Percentiles rank a stretch among this genome's conserved stretches.
Conservation (phyloP, 352 stramenopile genomes). For the Pythium vanterpoolii region DNA sequence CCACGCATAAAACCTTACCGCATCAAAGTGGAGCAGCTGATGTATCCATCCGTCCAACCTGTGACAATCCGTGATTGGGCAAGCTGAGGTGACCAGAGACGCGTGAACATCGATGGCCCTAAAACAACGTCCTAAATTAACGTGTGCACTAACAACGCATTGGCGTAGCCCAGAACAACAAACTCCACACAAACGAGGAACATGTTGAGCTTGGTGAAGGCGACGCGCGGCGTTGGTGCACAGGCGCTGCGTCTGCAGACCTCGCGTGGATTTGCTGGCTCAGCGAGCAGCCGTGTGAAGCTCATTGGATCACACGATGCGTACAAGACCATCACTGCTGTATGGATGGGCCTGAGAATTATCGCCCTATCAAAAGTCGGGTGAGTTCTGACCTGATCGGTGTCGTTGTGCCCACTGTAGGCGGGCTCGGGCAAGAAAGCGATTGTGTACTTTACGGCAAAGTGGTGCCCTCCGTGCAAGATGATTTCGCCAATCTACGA, state of each 20-base stretch:
- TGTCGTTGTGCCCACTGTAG: constrained; percentile 27
- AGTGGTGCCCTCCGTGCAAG: constrained; percentile 91
- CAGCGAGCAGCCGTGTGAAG: constrained; percentile 59
- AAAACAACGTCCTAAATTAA: constrained; percentile 14
- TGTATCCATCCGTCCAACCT: constrained; percentile 12
- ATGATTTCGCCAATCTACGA: constrained; percentile 88
- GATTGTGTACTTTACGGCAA: constrained; percentile 89
- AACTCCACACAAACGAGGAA: too few relatives aligned
- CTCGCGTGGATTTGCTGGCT: constrained; percentile 33
- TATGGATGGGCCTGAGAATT: constrained; percentile 22
- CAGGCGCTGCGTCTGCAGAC: constrained; percentile 25
- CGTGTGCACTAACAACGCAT: not conserved
- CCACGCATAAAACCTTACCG: constrained; percentile 9
- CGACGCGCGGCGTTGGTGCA: constrained; percentile 23
- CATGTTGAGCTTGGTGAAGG: constrained; percentile 31
- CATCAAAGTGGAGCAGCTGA: constrained; percentile 3
- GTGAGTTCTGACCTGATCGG: not conserved
- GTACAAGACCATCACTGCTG: constrained; percentile 66
- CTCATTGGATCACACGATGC: constrained; percentile 70
- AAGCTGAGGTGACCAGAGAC: constrained; percentile 4
- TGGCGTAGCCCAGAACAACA: too few relatives aligned
- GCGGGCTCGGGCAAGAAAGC: constrained; percentile 59
- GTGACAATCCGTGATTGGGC: constrained; percentile 4
- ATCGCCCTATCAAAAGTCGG: not conserved
- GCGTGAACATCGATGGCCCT: constrained; percentile 8